Evolutionary conservation across 1,284 basidiomycete genomes (phyloP), one percentile per base, ranked within the genome.

Genomic region (Acaromyces ingoldii): DNA sequence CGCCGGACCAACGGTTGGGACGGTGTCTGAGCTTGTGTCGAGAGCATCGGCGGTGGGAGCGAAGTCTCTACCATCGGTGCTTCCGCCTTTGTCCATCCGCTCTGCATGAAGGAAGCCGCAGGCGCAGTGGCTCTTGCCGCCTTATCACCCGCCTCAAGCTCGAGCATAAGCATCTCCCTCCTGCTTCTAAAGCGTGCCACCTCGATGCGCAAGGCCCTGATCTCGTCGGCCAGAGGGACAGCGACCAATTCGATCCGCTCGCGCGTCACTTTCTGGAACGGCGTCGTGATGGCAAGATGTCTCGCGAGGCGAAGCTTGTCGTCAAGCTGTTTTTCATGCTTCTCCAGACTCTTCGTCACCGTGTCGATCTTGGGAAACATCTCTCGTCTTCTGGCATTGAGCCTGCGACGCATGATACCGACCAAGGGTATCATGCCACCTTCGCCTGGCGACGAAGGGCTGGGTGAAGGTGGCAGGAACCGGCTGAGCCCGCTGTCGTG

Each of bases 271-370:
- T 63, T 65, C 43, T 60, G 57, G 57, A 71, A 70, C 13, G 69
- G 69, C 29, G 69, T 67, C 48, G 67, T 29, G 46, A 71, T 61
- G 40, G 60, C 57, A 50, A 71, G 59, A 55, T 69, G 67, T 11
- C 65, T 58, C 11, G 69, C 69, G 15, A 70, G 56, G 15, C 65
- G 55, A 22, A 67, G 58, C 46, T 67, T 58, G 3, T 65, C 65
- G 21, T 57, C 52, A 40, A 71, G 46, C 9, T 53, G 52, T 2
- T 45, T 49, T 15, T 42, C 13, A 7, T 45, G 46, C n/a, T 58
- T 56, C 47, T 85, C 86, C 38, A 91, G 79, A 67, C 88, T 85
- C 2, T 86, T 85, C 75, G 90, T 91, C 62, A 92, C 87, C 61
- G 85, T 82, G 63, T 89, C 85, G 36, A 69, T 59, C 42, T 58